Evolutionary conservation across 1,284 basidiomycete species (phyloP).

Genomic region (Fomes fomentarius): DNA sequence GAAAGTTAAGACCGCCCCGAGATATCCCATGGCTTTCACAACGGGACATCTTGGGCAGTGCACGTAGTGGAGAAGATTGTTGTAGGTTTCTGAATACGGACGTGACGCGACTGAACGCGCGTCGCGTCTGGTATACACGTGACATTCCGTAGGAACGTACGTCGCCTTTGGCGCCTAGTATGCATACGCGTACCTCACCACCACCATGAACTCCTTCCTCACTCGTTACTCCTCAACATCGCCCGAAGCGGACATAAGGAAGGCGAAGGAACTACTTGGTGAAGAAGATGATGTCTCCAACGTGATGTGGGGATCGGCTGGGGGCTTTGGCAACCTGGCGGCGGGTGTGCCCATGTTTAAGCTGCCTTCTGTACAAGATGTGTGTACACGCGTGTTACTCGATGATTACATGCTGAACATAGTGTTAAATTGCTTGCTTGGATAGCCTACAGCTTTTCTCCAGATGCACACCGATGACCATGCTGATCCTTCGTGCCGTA

Average conservation of each 20-base stretch:
- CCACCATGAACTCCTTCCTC: conserved; percentile 78
- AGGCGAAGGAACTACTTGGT: conserved; percentile 49
- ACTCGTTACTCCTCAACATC: conserved; percentile 65
- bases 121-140: conserved; percentile 50
- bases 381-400: conserved; percentile 42
- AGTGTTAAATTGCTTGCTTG: not conserved
- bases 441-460: conserved; percentile 87
- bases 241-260: conserved; percentile 51
- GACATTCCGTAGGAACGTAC: conserved; percentile 37
- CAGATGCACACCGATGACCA: conserved; percentile 91
- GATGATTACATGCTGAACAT: not conserved
- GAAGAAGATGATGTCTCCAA: conserved; percentile 69
- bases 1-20: no score
- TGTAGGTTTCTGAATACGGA: not conserved
- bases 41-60: no score
- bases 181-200: conserved; percentile 24
- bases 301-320: conserved; percentile 79
- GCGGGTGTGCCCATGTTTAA: conserved; percentile 73
- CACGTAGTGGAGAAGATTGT: no score
- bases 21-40: no score
- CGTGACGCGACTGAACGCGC: conserved; percentile 2
- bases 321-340: conserved; percentile 75
- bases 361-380: conserved; percentile 74
- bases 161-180: conserved; percentile 19
- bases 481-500: conserved; percentile 90